These are phyloP conservation scores for Fusarium tricinctum DNA, from an alignment of 2,329 filamentous ascomycete genomes.

Conservation along the genomic window DNA sequence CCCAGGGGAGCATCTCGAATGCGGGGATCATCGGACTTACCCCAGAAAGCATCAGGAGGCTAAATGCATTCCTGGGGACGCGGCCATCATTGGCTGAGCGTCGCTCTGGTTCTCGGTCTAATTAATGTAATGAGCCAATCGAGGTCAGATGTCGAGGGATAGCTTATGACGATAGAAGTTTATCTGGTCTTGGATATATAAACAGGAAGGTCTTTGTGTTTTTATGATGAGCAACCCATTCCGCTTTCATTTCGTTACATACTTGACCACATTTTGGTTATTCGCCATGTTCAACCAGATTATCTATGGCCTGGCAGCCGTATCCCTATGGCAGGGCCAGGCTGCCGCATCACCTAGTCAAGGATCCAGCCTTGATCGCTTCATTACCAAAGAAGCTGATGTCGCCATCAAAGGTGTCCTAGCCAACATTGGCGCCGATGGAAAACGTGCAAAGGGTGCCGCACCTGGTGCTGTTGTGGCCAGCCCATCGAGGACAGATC, in stretches of 20 bases:
- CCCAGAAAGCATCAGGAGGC: constrained; percentile 25
- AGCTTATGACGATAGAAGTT: background rate
- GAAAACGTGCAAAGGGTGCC: constrained; percentile 63
- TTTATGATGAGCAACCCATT: background rate
- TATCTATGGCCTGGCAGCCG: constrained; percentile 12
- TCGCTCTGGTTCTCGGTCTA: constrained; percentile 10
- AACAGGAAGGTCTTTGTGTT: background rate
- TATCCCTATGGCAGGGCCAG: constrained; percentile 8
- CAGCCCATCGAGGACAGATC: constrained; percentile 64
- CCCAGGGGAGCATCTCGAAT: constrained; percentile 23
- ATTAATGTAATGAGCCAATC: constrained; percentile 12
- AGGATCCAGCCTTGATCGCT: constrained; percentile 16
- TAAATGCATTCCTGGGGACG: constrained; percentile 17
- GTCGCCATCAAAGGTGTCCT: constrained; percentile 43
- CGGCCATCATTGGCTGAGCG: background rate
- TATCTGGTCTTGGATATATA: constrained; percentile 6
- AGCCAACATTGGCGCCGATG: constrained; percentile 67
- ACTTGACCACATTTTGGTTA: background rate
- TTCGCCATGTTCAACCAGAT: constrained; percentile 21
- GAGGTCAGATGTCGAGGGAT: background rate
- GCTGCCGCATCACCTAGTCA: constrained; percentile 13
- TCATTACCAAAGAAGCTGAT: constrained; percentile 36
- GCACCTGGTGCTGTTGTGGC: constrained; percentile 67
- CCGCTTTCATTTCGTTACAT: background rate
- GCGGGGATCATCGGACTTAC: constrained; percentile 32